These are phyloP conservation scores for Hygrophila difformis DNA, from an alignment of 257 asterid species.

Conservation along the genomic window DNA sequence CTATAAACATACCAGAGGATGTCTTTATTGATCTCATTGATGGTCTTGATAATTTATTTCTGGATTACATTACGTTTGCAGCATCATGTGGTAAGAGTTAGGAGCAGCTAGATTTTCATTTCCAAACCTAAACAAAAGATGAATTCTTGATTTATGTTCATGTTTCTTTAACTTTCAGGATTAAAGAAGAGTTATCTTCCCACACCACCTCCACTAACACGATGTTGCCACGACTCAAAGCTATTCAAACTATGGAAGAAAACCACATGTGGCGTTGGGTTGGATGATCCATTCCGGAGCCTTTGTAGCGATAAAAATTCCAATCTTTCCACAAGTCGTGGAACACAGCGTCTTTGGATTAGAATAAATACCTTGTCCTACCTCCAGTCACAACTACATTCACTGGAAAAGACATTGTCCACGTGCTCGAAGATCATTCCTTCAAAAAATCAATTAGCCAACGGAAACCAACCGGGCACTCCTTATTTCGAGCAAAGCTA, in stretches of 20 bases:
- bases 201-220: slow-evolving; percentile 80
- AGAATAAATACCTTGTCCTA: too few species aligned
- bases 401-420: too few species aligned
- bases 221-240: slow-evolving; percentile 58
- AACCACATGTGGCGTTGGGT: slow-evolving; percentile 37
- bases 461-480: slow-evolving; percentile 61
- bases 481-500: slow-evolving; percentile 55
- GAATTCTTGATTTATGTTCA: too few species aligned
- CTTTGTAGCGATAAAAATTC: slow-evolving; percentile 51
- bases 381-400: too few species aligned
- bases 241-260: slow-evolving; percentile 74
- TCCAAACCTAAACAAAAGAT: slow-evolving; percentile 35
- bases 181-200: slow-evolving; percentile 68
- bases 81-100: slow-evolving; percentile 64
- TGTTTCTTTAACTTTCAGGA: slow-evolving; percentile 32
- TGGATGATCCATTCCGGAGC: slow-evolving; percentile 66
- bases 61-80: slow-evolving; percentile 56
- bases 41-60: slow-evolving; percentile 58
- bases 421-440: slow-evolving; percentile 2
- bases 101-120: slow-evolving; percentile 45
- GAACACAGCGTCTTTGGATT: too few species aligned
- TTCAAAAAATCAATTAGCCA: slow-evolving; percentile 71
- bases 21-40: slow-evolving; percentile 47
- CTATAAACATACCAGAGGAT: slow-evolving; percentile 50
- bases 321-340: not conserved